Evolutionary conservation across 75 land plant species (phyloP).

Genomic region (Picea sitchensis): DNA sequence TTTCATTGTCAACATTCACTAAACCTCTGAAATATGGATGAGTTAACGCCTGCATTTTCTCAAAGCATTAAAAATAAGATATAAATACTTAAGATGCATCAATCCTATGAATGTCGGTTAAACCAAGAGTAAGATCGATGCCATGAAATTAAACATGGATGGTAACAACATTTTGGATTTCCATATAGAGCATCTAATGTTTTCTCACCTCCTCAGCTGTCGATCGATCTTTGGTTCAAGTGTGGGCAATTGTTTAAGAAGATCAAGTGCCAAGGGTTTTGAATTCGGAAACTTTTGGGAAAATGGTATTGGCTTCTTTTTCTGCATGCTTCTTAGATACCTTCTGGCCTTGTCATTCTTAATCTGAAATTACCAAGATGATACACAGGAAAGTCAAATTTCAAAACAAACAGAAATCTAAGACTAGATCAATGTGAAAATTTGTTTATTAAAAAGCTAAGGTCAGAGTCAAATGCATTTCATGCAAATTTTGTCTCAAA

Average conservation of each 20-base stretch:
- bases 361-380: conserved; percentile 36
- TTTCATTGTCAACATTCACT: conserved; percentile 78
- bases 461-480: too few species aligned
- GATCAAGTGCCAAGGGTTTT: conserved; percentile 73
- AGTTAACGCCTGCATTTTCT: conserved; percentile 67
- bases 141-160: conserved; percentile 8
- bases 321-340: conserved; percentile 77
- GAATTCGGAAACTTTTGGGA: conserved; percentile 77
- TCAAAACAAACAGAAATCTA: too few species aligned
- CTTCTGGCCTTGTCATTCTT: conserved; percentile 85
- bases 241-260: conserved; percentile 73
- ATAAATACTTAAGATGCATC: neutral
- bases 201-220: conserved; percentile 62
- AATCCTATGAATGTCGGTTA: neutral
- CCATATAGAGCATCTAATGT: neutral
- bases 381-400: neutral
- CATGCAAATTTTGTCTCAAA: too few species aligned
- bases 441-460: too few species aligned
- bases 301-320: conserved; percentile 66
- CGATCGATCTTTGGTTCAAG: conserved; percentile 86
- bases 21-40: conserved; percentile 89
- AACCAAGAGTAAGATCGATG: neutral
- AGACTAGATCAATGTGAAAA: too few species aligned
- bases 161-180: neutral
- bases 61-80: neutral